Conservation (phyloP, 345 rosid genomes). For the Populus euphratica region DNA sequence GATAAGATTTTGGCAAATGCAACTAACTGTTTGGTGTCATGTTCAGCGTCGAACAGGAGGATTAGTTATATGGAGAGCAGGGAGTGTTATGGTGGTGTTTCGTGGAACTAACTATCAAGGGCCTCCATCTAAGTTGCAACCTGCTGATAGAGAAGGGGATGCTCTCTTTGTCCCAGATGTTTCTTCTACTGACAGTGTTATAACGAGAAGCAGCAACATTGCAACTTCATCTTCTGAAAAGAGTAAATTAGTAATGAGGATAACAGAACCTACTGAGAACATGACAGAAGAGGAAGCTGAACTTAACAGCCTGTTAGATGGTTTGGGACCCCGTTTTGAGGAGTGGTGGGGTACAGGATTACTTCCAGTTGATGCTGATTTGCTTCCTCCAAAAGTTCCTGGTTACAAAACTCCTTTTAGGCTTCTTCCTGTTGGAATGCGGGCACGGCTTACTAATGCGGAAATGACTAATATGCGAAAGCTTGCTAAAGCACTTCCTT, state of each 20-base stretch:
- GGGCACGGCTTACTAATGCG: constrained; percentile 82
- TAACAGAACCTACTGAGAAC: constrained; percentile 27
- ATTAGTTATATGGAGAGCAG: constrained; percentile 93
- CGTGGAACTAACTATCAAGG: constrained; percentile 77
- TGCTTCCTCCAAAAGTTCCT: constrained; percentile 73
- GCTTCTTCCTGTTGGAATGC: constrained; percentile 95
- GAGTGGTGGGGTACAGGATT: constrained; percentile 99
- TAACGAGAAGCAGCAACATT: constrained; percentile 24
- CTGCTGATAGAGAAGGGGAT: constrained; percentile 39
- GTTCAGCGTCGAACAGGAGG: constrained; percentile 96
- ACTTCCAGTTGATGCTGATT: constrained; percentile 92
- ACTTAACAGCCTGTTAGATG: constrained; percentile 64
- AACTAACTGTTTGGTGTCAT: constrained; percentile 38
- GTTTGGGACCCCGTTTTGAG: constrained; percentile 86
- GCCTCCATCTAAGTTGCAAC: constrained; percentile 46
- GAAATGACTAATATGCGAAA: constrained; percentile 94
- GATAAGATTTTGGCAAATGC: background rate
- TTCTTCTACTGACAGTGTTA: constrained; percentile 44
- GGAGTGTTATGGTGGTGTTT: constrained; percentile 93
- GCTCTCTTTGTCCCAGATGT: constrained; percentile 67
- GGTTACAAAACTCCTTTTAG: constrained; percentile 93
- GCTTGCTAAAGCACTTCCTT: constrained; percentile 82
- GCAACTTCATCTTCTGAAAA: constrained; percentile 32
- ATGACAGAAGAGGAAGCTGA: constrained; percentile 85
- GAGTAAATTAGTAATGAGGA: constrained; percentile 36